A percentile compares a stretch with the other conserved stretches of the same genome.
Conservation (phyloP, 1,139 yeast species). For the Pichia sp. region DNA sequence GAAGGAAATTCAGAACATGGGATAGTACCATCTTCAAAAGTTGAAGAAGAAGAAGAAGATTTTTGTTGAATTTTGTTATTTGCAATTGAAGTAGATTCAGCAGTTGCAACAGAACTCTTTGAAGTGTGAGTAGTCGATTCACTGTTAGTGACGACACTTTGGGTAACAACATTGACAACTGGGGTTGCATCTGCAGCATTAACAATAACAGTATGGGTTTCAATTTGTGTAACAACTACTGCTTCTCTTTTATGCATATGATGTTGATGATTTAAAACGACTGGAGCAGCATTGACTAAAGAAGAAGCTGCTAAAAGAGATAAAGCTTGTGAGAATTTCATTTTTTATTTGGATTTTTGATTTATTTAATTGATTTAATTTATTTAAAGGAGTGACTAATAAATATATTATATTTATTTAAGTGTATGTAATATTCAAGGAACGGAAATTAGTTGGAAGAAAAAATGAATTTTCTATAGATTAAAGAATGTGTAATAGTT, state of each 20-base stretch:
- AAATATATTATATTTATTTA: too few relatives aligned
- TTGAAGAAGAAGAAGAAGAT: conserved; percentile 26
- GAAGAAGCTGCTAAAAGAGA: conserved; percentile 25
- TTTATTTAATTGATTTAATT: background rate
- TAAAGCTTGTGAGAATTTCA: conserved; percentile 24
- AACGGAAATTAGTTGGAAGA: conserved; percentile 11
- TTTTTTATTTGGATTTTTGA: conserved; percentile 6
- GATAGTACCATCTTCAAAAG: conserved; percentile 73
- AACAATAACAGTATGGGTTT: conserved; percentile 43
- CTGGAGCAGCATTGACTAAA: conserved; percentile 41
- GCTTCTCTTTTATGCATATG: conserved; percentile 54
- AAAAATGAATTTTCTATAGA: background rate
- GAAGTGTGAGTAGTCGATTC: conserved; percentile 15
- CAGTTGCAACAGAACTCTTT: conserved; percentile 19
- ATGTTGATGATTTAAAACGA: conserved; percentile 42
- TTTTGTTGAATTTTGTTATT: background rate
- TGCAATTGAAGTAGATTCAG: conserved; percentile 7
- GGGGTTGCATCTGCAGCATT: conserved; percentile 31
- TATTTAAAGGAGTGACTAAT: background rate
- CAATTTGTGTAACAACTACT: conserved; percentile 44
- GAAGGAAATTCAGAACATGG: conserved; percentile 74
- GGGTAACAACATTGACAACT: conserved; percentile 48
- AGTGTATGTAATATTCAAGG: too few relatives aligned
- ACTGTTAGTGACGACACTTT: conserved; percentile 25
- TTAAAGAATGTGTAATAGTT: conserved; percentile 12